Conservation (phyloP, 192 early-diverging fungal genomes). For the Podila epigama region DNA sequence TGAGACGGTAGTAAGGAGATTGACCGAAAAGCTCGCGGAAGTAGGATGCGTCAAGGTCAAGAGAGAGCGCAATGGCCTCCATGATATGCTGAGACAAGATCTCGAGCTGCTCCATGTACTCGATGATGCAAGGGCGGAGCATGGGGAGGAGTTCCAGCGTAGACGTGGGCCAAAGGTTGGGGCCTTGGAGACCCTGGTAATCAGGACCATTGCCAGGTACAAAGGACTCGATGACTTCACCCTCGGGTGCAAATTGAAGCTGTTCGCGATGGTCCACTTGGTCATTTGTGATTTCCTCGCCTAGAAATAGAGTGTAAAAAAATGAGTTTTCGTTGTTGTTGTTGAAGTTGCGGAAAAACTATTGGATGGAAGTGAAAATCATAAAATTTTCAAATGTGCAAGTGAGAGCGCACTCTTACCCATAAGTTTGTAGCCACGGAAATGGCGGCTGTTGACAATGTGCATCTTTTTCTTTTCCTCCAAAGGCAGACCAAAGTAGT, state of each 20-base stretch:
- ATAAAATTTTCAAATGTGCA: neutral
- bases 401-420: conserved; percentile 16
- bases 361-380: neutral
- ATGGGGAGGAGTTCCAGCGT: conserved; percentile 37
- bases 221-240: conserved; percentile 8
- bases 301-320: conserved; percentile 5
- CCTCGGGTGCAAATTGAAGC: conserved; percentile 64
- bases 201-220: conserved; percentile 27
- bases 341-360: neutral
- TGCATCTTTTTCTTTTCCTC: conserved; percentile 63
- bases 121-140: conserved; percentile 51
- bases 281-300: conserved; percentile 61
- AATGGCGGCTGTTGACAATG: conserved; percentile 63
- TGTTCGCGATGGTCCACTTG: conserved; percentile 60
- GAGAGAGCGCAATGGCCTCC: conserved; percentile 54
- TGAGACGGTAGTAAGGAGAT: conserved; percentile 52
- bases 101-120: conserved; percentile 50
- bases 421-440: conserved; percentile 62
- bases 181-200: conserved; percentile 59
- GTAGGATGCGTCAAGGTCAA: conserved; percentile 45
- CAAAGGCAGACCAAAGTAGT: conserved; percentile 62
- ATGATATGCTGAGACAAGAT: conserved; percentile 54
- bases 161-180: conserved; percentile 67
- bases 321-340: neutral
- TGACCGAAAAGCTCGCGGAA: conserved; percentile 53